Base-by-base conservation (phyloP, 2,329 filamentous ascomycete genomes). In the Knoxdaviesia proteae region DNA sequence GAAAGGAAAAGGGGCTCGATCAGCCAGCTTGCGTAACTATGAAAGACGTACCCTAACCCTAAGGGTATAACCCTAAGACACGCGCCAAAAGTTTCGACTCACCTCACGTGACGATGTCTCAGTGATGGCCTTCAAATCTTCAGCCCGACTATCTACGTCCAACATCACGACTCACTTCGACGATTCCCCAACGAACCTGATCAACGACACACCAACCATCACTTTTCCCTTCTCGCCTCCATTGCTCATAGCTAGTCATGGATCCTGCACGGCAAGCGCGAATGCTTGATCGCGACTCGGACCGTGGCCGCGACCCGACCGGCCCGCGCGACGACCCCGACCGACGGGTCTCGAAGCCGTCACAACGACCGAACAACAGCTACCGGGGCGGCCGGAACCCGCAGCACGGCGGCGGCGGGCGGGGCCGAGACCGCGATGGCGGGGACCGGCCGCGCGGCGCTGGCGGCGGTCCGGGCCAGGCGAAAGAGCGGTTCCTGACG, bases 341-440 rank as follows among this genome's bases (percentile, higher is more conserved):
- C 51, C 69, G 57, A 44, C 70, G 74, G 50, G 63, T 78, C 50
- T 65, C 67, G 43, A 77, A 78, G 53, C 58, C 65, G 11, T 49
- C 58, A 10, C 54, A 58, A 45, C 54, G 5, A 6, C 42, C 6
- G 32, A 10, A 32, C 20, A n/a, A 6, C 10, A 8, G 31, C 32
- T 20, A 6, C n/a, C 6, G n/a, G 6, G 5, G n/a, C 10, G 10
- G 33, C 34, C 30, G 34, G 5, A 46, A 34, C 8, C 36, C 44
- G 6, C 11, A 37, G 6, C 32, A 37, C 8, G n/a, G 31, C 8
- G 31, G 36, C 31, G n/a, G 34, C 51, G 20, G 47, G 52, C 34
- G 52, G 52, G 43, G 46, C 51, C 11, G 48, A 54, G 30, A 52
- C n/a, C 6, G n/a, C 6, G 5, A 9, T 7, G 10, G 33, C 34